Percentiles rank a stretch among this genome's conserved stretches.
phyloP scores from a whole-genome alignment of 371 early-diverging fungal species.

The Mucor ambiguus region DNA sequence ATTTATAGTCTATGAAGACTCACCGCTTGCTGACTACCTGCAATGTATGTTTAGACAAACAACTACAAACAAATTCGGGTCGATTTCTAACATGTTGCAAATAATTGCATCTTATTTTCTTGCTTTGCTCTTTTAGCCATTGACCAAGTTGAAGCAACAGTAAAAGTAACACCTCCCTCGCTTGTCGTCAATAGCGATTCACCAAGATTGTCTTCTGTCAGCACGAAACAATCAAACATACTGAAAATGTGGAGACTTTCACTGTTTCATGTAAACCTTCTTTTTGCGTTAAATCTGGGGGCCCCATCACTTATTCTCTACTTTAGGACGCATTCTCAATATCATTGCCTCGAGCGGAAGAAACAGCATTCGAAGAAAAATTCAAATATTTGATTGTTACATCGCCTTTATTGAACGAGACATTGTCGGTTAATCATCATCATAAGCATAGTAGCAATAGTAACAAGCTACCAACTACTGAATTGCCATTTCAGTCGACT shows the following conservation, averaged over 20 bases:
- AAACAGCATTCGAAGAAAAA: slow-evolving; percentile 66
- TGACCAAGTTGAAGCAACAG: slow-evolving; percentile 43
- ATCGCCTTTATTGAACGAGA: slow-evolving; percentile 61
- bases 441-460: slow-evolving; percentile 34
- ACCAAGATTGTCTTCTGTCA: background rate
- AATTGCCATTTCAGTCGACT: slow-evolving; percentile 30
- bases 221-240: slow-evolving; percentile 14
- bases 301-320: background rate
- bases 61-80: background rate
- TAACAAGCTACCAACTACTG: slow-evolving; percentile 14
- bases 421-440: slow-evolving; percentile 46
- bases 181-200: slow-evolving; percentile 6
- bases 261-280: slow-evolving; percentile 35
- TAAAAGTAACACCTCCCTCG: slow-evolving; percentile 34
- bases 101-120: background rate
- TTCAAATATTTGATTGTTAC: slow-evolving; percentile 69
- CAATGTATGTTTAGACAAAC: slow-evolving; percentile 41
- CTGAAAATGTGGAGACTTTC: slow-evolving; percentile 43
- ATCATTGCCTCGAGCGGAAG: slow-evolving; percentile 52
- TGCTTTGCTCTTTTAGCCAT: slow-evolving; percentile 33
- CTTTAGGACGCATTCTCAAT: slow-evolving; percentile 42
- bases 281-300: background rate
- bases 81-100: background rate
- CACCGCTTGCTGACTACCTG: slow-evolving; percentile 72
- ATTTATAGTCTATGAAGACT: slow-evolving; percentile 71